Conservation (phyloP, 106 monocot genomes). For the Dioscorea alata region DNA sequence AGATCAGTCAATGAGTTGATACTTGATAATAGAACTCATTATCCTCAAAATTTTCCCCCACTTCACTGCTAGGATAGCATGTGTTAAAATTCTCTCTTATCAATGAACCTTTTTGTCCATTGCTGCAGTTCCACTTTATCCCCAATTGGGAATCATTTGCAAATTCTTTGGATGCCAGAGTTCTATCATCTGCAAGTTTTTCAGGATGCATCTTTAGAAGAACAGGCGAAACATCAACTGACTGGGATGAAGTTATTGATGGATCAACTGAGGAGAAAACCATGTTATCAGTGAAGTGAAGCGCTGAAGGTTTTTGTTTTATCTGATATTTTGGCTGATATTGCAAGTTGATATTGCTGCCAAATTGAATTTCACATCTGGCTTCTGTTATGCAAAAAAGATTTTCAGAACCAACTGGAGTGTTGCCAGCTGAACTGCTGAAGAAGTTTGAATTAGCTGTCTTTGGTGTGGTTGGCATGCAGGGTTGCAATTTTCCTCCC, state of each 20-base stretch:
- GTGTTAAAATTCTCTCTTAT: no score
- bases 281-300: constrained; percentile 12
- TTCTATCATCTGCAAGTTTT: constrained; percentile 6
- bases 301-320: constrained; percentile 10
- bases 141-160: constrained; percentile 21
- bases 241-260: no score
- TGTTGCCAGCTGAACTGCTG: no score
- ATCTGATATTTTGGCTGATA: constrained; percentile 7
- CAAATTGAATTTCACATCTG: neutral
- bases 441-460: no score
- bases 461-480: constrained; percentile 28
- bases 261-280: constrained; percentile 21
- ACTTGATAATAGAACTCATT: neutral
- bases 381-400: no score
- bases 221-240: neutral
- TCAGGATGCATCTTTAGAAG: constrained; percentile 32
- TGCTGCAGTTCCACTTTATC: neutral
- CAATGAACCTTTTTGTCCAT: no score
- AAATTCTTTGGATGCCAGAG: constrained; percentile 35
- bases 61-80: no score
- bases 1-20: neutral
- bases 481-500: constrained; percentile 68
- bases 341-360: constrained; percentile 12
- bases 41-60: neutral
- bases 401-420: no score